phyloP scores from a whole-genome alignment of 805 yeast species.

The Candida quercuum region DNA sequence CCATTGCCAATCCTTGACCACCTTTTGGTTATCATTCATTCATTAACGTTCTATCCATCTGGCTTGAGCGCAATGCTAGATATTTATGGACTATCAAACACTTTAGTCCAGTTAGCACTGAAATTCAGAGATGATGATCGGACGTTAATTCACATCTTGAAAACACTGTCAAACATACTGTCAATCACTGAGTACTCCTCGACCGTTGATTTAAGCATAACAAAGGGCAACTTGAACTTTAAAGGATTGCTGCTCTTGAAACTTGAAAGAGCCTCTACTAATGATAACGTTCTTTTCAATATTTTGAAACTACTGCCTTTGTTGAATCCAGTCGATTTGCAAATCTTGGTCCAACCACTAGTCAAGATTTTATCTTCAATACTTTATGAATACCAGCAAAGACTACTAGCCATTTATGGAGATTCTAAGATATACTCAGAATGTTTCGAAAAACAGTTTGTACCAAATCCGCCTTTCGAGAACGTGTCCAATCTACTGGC shows the following conservation, averaged over 20 bases:
- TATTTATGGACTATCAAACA: neutral
- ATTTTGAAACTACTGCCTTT: conserved; percentile 19
- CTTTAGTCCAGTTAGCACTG: neutral
- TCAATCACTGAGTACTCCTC: neutral
- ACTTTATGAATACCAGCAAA: conserved; percentile 4
- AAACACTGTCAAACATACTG: conserved; percentile 5
- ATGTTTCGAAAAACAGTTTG: conserved; percentile 11
- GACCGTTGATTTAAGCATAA: neutral
- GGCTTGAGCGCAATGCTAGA: neutral
- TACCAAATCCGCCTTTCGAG: conserved; percentile 16
- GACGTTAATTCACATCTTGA: conserved; percentile 3
- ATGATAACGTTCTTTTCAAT: conserved; percentile 5
- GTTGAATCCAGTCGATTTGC: conserved; percentile 13
- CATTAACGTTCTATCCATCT: conserved; percentile 9
- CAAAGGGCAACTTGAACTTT: neutral
- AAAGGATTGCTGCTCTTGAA: neutral
- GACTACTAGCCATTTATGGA: conserved; percentile 2
- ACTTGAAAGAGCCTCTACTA: conserved; percentile 1
- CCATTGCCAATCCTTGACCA: conserved; percentile 8
- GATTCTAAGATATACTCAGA: conserved; percentile 4
- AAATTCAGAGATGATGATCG: conserved; percentile 1
- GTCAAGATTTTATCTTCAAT: conserved; percentile 8
- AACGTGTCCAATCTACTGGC: conserved; percentile 12
- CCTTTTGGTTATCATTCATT: conserved; percentile 18
- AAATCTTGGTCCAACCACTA: conserved; percentile 8